A percentile compares a stretch with the other conserved stretches of the same genome.
phyloP scores from a whole-genome alignment of 306 rosid genomes.

The Clitoria ternatea region DNA sequence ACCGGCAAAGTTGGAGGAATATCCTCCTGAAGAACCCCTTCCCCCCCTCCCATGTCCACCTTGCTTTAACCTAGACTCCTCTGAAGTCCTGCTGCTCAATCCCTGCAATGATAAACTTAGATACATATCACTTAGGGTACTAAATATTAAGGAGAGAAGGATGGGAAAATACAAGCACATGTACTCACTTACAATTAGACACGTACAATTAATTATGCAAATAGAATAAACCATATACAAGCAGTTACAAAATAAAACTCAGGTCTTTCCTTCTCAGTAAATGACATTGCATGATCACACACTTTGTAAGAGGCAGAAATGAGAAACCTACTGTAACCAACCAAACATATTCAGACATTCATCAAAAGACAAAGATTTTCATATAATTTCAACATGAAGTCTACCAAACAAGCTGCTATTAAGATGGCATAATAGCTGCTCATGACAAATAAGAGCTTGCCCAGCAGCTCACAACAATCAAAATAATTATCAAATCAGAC shows the following conservation, averaged over 20 bases:
- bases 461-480: constrained; percentile 2
- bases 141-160: not conserved
- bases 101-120: constrained; percentile 41
- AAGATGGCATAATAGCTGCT: constrained; percentile 13
- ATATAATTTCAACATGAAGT: constrained; percentile 10
- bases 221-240: not conserved
- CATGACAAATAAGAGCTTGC: not conserved
- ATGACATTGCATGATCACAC: not conserved
- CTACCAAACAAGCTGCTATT: not conserved
- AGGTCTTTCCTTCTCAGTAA: not conserved
- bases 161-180: not conserved
- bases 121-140: not conserved
- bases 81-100: constrained; percentile 35
- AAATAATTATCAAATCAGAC: not conserved
- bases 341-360: not conserved
- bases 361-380: not conserved
- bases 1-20: constrained; percentile 41
- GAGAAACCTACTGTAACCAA: not conserved
- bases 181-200: constrained; percentile 3
- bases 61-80: constrained; percentile 43
- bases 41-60: constrained; percentile 51
- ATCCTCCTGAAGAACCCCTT: constrained; percentile 61
- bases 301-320: not conserved
- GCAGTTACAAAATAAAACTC: not conserved
- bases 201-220: not conserved